Conservation (phyloP, 257 asterid species). For the Orobanche coerulescens region DNA sequence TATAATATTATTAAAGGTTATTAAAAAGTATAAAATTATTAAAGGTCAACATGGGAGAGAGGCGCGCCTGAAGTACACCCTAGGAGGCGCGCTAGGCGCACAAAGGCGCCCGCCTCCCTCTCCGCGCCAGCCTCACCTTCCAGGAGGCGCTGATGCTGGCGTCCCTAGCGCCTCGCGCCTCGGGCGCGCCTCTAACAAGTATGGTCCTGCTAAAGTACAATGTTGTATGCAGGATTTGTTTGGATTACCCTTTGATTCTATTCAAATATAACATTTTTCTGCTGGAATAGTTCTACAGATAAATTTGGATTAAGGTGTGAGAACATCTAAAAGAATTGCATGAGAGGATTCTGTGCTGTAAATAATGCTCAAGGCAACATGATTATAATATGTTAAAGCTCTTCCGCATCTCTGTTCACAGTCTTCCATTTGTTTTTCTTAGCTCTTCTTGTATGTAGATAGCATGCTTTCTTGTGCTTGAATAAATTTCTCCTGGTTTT, state of each 20-base stretch:
- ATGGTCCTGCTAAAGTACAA: too few relatives aligned
- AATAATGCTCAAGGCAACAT: neutral
- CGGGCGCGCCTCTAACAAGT: too few relatives aligned
- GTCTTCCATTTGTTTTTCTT: conserved; percentile 9
- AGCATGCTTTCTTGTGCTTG: neutral
- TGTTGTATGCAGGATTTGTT: neutral
- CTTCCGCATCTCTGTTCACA: neutral
- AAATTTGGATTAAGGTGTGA: neutral
- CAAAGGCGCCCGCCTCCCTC: too few relatives aligned
- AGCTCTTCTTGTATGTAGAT: neutral
- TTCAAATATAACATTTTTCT: neutral
- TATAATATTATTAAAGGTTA: too few relatives aligned
- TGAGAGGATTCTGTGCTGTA: neutral
- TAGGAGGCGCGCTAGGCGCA: too few relatives aligned
- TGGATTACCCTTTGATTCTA: neutral
- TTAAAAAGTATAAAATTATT: too few relatives aligned
- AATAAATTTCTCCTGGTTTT: conserved; percentile 15
- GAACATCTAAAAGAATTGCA: neutral
- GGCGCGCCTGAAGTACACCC: too few relatives aligned
- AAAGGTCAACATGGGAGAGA: too few relatives aligned
- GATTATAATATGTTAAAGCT: neutral
- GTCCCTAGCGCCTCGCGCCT: too few relatives aligned
- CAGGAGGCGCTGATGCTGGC: too few relatives aligned
- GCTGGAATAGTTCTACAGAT: neutral
- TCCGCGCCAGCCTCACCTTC: too few relatives aligned